These are phyloP conservation scores for Daedaleopsis sinensis DNA, from an alignment of 768 basidiomycete genomes.

Conservation along the genomic window DNA sequence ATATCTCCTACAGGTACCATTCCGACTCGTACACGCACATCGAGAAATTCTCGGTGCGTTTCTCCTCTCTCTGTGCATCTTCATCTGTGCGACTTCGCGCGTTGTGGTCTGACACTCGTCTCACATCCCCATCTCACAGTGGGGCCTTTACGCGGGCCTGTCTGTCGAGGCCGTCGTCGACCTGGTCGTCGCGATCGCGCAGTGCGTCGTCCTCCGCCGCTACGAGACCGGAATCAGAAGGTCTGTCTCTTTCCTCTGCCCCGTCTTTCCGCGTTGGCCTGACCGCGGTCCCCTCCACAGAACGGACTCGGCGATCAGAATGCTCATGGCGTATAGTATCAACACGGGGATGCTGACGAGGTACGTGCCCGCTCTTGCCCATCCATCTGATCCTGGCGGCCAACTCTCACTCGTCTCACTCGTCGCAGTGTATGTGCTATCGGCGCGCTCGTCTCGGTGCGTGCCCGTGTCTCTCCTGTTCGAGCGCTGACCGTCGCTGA, in stretches of 20 bases:
- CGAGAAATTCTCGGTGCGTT: background rate
- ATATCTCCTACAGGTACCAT: background rate
- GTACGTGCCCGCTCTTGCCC: background rate
- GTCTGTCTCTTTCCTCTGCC: background rate
- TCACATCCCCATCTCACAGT: background rate
- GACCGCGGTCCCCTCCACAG: slow-evolving; percentile 7
- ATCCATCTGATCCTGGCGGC: background rate
- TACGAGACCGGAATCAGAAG: slow-evolving; percentile 18
- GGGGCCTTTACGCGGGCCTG: slow-evolving; percentile 26
- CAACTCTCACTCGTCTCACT: background rate
- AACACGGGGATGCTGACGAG: slow-evolving; percentile 25
- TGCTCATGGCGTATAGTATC: slow-evolving; percentile 22
- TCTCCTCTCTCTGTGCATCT: background rate
- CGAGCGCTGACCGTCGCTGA: background rate
- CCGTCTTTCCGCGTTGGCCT: background rate
- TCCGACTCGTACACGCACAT: background rate
- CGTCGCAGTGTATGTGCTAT: slow-evolving; percentile 14
- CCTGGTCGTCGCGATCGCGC: slow-evolving; percentile 16
- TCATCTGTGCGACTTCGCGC: background rate
- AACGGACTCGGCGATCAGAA: slow-evolving; percentile 19
- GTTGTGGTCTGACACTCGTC: background rate
- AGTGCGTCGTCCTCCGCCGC: slow-evolving; percentile 14
- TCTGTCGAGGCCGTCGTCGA: slow-evolving; percentile 16
- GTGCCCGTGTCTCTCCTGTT: background rate
- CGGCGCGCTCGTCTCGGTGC: slow-evolving; percentile 13